phyloP scores from a whole-genome alignment of 306 rosid species.

The Cucurbita pepo region DNA sequence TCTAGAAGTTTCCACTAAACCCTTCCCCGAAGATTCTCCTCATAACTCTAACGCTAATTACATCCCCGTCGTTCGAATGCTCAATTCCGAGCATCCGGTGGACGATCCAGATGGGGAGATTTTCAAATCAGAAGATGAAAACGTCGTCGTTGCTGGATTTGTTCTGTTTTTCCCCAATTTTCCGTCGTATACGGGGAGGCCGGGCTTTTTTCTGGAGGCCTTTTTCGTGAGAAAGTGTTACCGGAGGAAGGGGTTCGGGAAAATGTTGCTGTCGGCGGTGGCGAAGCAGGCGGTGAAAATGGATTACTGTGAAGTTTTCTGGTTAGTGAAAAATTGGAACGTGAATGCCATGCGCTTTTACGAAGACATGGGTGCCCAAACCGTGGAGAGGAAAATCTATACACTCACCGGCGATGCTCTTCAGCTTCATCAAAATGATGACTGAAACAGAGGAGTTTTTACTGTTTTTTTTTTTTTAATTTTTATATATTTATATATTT shows the following conservation, averaged over 20 bases:
- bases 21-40: not conserved
- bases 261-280: conserved; percentile 41
- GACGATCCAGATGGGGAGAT: conserved; percentile 34
- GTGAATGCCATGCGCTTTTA: conserved; percentile 53
- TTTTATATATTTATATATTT: no score
- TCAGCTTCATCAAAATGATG: no score
- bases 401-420: conserved; percentile 52
- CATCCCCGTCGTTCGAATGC: conserved; percentile 9
- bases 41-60: conserved; percentile 6
- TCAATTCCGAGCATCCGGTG: conserved; percentile 31
- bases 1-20: not conserved
- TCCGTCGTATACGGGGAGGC: conserved; percentile 43
- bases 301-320: conserved; percentile 67
- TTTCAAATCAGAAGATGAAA: conserved; percentile 6
- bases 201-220: conserved; percentile 55
- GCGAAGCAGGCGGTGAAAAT: conserved; percentile 71
- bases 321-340: conserved; percentile 84
- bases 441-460: no score
- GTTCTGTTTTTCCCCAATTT: conserved; percentile 58
- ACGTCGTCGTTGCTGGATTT: conserved; percentile 38
- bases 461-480: no score
- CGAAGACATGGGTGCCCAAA: conserved; percentile 57
- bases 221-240: conserved; percentile 59
- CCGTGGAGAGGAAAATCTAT: conserved; percentile 61
- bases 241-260: conserved; percentile 59